These are phyloP conservation scores for Neonectria faginata DNA, from an alignment of 2,329 filamentous ascomycete species.

Conservation along the genomic window DNA sequence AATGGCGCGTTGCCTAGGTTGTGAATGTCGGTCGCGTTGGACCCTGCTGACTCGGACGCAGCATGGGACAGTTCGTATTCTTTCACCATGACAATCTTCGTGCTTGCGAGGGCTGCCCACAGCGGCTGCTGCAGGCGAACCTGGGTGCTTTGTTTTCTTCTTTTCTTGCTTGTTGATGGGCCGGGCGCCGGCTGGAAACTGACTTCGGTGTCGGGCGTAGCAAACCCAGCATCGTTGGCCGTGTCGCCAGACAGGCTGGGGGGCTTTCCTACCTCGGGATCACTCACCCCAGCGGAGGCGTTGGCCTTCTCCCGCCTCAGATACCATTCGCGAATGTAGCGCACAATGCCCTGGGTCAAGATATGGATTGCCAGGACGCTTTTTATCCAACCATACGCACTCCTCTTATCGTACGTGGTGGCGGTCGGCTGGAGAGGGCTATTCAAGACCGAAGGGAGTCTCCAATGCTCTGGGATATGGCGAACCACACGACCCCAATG, in stretches of 20 bases:
- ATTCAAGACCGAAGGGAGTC: conserved; percentile 58
- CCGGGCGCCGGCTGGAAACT: conserved; percentile 53
- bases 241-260: conserved; percentile 50
- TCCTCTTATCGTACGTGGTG: conserved; percentile 66
- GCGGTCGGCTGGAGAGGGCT: conserved; percentile 58
- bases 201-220: conserved; percentile 65
- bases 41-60: conserved; percentile 77
- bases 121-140: conserved; percentile 91
- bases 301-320: conserved; percentile 69
- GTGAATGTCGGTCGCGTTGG: conserved; percentile 81
- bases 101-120: conserved; percentile 94
- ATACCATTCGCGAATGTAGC: conserved; percentile 78
- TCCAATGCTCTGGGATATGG: conserved; percentile 61
- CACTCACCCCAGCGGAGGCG: conserved; percentile 60
- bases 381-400: conserved; percentile 73
- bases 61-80: conserved; percentile 87
- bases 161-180: conserved; percentile 76
- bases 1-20: conserved; percentile 82
- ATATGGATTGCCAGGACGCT: conserved; percentile 81
- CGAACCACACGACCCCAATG: conserved; percentile 61
- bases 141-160: conserved; percentile 90
- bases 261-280: conserved; percentile 73
- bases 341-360: conserved; percentile 77
- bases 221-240: conserved; percentile 57
- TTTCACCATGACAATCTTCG: conserved; percentile 95